Evolutionary conservation across 805 yeast genomes (phyloP), one percentile per base, ranked within the genome.

Genomic region (Metschnikowia kunwiensis): DNA sequence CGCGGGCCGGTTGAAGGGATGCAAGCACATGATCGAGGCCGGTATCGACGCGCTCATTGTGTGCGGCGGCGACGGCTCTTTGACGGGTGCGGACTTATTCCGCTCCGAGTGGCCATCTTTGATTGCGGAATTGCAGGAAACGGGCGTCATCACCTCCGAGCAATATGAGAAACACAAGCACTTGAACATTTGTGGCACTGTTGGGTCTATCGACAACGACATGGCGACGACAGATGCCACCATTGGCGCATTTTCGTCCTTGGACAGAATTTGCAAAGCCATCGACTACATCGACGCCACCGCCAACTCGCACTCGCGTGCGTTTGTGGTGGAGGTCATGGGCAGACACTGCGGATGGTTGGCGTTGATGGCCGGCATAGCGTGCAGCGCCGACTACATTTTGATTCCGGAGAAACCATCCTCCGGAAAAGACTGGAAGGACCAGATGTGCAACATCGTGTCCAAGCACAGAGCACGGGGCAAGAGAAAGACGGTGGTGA

Each of bases 281-380:
- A 76, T 84, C 46, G 94, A 84, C 61, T 84, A 81, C 55, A 83
- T 84, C 43, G 91, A 83, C 57, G 87, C 89, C 16, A 84, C 94
- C 16, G 94, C 94, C 16, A 75, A 76, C 34, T 82, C 89, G 1
- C 94, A 84, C 58, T 82, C 87, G 20, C 68, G 94, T 56, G 93
- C 91, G 4, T 84, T 84, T 53, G 86, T 84, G 26, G 79, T 84
- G 27, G 94, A 84, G 64, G 94, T 84, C 13, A 84, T 84, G 94
- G 94, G 94, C 42, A 73, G 94, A 61, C 88, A 84, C 58, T 84
- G 94, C 68, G 94, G 94, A 45, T 84, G 94, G 94, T 70, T 84
- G 45, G 91, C 85, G 1, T 65, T 84, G 44, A 78, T 82, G 83
- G 80, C 91, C 12, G 94, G 93, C 46, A 70, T 84, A 42, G 75